Evolutionary conservation across 1,139 yeast genomes (phyloP).

Genomic region (Yamadazyma jaroonii): DNA sequence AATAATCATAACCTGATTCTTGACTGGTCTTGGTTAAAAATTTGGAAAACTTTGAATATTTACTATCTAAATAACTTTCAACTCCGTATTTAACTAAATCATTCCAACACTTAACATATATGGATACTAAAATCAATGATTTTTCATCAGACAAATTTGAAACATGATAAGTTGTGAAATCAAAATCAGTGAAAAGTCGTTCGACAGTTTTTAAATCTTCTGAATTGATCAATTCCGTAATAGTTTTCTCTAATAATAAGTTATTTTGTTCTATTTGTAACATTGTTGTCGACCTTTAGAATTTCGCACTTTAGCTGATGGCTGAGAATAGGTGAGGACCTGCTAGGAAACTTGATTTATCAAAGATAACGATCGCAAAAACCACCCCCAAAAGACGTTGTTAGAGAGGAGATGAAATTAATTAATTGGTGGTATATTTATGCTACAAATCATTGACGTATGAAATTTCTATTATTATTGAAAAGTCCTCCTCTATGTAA

Average conservation of each 20-base stretch:
- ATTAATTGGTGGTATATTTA: neutral
- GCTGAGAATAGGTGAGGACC: no score
- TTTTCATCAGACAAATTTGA: conserved; percentile 72
- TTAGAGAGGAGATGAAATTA: no score
- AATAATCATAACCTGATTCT: conserved; percentile 82
- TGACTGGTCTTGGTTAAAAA: conserved; percentile 32
- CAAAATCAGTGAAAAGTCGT: conserved; percentile 90
- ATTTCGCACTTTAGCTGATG: neutral
- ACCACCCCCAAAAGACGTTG: no score
- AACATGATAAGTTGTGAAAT: conserved; percentile 90
- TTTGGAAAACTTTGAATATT: conserved; percentile 33
- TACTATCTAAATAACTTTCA: conserved; percentile 37
- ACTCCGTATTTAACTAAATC: conserved; percentile 72
- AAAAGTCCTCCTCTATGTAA: conserved; percentile 41
- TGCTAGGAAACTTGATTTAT: no score
- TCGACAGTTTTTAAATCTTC: conserved; percentile 59
- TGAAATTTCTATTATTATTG: conserved; percentile 13
- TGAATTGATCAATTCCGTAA: conserved; percentile 35
- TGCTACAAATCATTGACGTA: conserved; percentile 6
- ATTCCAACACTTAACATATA: conserved; percentile 72
- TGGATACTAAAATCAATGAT: conserved; percentile 62
- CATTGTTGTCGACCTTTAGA: conserved; percentile 21
- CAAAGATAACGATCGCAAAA: no score
- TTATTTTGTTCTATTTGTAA: conserved; percentile 46
- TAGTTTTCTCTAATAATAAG: conserved; percentile 41